phyloP scores from a whole-genome alignment of 2,329 filamentous ascomycete species.

The Ophiostoma quercus region DNA sequence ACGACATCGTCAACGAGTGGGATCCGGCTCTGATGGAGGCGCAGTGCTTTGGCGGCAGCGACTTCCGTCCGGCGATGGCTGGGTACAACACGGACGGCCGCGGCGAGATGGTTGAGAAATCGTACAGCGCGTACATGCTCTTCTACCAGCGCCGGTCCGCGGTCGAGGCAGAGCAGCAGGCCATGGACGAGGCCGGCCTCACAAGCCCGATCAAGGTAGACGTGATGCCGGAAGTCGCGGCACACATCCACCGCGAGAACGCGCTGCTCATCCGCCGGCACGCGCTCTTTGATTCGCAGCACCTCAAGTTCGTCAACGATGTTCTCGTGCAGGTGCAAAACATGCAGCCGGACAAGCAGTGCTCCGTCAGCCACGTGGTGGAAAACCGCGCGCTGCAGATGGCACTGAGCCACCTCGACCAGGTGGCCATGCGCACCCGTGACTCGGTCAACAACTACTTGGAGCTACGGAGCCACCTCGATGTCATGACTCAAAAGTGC shows the following conservation, averaged over 20 bases:
- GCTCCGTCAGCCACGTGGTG: constrained; percentile 42
- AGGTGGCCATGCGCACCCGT: constrained; percentile 67
- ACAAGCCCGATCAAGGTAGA: constrained; percentile 40
- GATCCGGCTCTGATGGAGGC: constrained; percentile 67
- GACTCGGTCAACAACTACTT: constrained; percentile 61
- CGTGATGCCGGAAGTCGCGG: constrained; percentile 43
- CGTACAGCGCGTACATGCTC: constrained; percentile 91
- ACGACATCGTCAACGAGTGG: constrained; percentile 73
- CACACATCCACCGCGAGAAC: constrained; percentile 68
- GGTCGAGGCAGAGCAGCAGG: constrained; percentile 50
- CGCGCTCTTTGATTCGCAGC: constrained; percentile 69
- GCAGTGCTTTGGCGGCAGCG: constrained; percentile 72
- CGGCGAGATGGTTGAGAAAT: constrained; percentile 56
- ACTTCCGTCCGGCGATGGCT: constrained; percentile 39
- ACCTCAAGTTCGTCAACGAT: constrained; percentile 60
- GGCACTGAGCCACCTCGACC: constrained; percentile 63
- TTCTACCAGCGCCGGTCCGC: constrained; percentile 83
- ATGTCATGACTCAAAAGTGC: constrained; percentile 46
- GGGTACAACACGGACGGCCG: constrained; percentile 42
- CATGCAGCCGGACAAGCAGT: constrained; percentile 42
- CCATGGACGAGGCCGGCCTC: constrained; percentile 33
- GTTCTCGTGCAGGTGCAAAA: constrained; percentile 55
- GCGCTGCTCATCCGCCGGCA: constrained; percentile 68
- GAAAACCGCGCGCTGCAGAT: constrained; percentile 51
- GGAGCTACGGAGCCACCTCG: constrained; percentile 40